phyloP scores from a whole-genome alignment of 2,329 filamentous ascomycete species.

The Hymenoscyphus scutula region DNA sequence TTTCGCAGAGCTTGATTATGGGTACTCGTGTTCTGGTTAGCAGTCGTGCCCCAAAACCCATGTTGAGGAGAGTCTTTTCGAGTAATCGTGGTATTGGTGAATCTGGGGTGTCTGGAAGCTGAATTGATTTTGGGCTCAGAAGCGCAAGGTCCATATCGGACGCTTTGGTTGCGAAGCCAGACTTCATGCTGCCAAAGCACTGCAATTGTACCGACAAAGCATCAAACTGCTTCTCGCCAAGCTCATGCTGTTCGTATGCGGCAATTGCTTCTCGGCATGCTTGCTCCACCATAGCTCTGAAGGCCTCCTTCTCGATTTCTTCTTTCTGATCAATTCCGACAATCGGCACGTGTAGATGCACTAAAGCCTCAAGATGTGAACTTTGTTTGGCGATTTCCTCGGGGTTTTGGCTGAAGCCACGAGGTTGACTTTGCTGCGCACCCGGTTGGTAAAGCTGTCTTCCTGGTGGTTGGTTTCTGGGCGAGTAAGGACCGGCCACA shows the following conservation, averaged over 20 bases:
- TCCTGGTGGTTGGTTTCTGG: conserved; percentile 27
- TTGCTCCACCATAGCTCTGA: conserved; percentile 62
- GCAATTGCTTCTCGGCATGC: conserved; percentile 61
- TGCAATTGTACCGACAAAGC: conserved; percentile 61
- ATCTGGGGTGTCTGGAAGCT: conserved; percentile 51
- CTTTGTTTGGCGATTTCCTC: conserved; percentile 52
- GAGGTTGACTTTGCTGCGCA: conserved; percentile 17
- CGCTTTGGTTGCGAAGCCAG: conserved; percentile 82
- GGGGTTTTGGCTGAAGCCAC: conserved; percentile 19
- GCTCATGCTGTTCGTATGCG: conserved; percentile 47
- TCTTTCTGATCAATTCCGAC: conserved; percentile 61
- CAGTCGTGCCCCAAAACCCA: conserved; percentile 72
- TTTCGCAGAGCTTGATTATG: conserved; percentile 83
- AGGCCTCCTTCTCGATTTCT: conserved; percentile 67
- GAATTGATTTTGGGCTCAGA: conserved; percentile 59
- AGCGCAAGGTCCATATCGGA: conserved; percentile 90
- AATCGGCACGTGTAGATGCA: conserved; percentile 33
- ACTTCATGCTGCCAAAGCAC: conserved; percentile 79
- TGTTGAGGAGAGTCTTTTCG: conserved; percentile 70
- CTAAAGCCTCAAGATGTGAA: conserved; percentile 49
- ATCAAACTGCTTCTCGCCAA: conserved; percentile 47
- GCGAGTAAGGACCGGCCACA: conserved; percentile 14
- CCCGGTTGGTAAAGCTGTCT: conserved; percentile 35
- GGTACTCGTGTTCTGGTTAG: conserved; percentile 78
- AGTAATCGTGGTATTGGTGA: conserved; percentile 70